These are phyloP conservation scores for Xylaria sp. DNA, from an alignment of 2,329 filamentous ascomycete species.

Conservation along the genomic window DNA sequence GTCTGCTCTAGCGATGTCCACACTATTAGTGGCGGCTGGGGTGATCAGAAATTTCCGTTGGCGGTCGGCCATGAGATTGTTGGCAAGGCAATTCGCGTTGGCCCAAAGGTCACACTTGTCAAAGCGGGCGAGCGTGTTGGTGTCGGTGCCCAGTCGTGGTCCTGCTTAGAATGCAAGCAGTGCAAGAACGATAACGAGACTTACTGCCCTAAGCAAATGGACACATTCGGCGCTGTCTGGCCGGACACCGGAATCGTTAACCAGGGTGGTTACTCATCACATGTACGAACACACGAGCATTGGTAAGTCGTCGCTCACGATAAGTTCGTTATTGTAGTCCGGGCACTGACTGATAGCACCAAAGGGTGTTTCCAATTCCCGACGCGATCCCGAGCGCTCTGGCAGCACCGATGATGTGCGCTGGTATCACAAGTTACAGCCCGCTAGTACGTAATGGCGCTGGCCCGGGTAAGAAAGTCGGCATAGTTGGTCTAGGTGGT, in stretches of 20 bases:
- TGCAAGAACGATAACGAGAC: conserved; percentile 75
- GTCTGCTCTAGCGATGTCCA: conserved; percentile 79
- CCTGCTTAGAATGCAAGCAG: conserved; percentile 71
- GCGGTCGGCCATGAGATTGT: conserved; percentile 78
- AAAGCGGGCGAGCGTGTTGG: conserved; percentile 72
- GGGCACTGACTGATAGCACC: conserved; percentile 10
- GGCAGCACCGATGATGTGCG: conserved; percentile 85
- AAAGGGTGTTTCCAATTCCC: conserved; percentile 78
- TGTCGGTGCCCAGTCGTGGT: conserved; percentile 74
- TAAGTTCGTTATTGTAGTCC: background rate
- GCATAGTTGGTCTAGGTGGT: conserved; percentile 77
- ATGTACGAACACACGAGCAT: conserved; percentile 80
- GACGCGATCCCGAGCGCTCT: conserved; percentile 70
- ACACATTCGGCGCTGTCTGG: conserved; percentile 69
- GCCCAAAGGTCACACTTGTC: conserved; percentile 69
- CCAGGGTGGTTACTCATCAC: conserved; percentile 69
- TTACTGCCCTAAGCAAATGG: conserved; percentile 69
- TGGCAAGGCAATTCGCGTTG: conserved; percentile 74
- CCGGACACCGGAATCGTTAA: conserved; percentile 70
- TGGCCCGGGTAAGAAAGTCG: conserved; percentile 82
- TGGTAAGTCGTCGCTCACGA: conserved; percentile 55
- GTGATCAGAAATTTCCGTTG: conserved; percentile 47
- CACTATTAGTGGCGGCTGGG: conserved; percentile 76
- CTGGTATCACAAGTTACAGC: conserved; percentile 82
- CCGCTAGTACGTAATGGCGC: conserved; percentile 80